These are phyloP conservation scores for Wickerhamomyces sp. DNA, from an alignment of 1,139 yeast genomes.

Conservation along the genomic window DNA sequence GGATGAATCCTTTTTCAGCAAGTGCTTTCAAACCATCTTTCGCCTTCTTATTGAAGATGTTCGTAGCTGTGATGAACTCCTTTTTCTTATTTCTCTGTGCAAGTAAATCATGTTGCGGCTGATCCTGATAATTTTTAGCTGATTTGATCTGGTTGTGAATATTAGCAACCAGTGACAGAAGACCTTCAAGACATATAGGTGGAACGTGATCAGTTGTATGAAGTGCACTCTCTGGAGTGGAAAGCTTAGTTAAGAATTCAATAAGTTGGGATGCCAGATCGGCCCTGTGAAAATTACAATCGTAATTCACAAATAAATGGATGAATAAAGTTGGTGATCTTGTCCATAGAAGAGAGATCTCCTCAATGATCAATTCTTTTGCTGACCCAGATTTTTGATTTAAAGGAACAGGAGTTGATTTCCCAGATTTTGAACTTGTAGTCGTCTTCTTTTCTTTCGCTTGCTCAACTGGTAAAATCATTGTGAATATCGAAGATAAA, in stretches of 20 bases:
- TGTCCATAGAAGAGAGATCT: conserved; percentile 78
- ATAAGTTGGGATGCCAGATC: conserved; percentile 71
- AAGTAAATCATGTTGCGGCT: conserved; percentile 15
- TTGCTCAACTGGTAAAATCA: conserved; percentile 39
- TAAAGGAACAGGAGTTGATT: conserved; percentile 20
- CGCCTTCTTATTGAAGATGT: conserved; percentile 72
- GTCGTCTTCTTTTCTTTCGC: conserved; percentile 11
- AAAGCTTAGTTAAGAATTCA: conserved; percentile 66
- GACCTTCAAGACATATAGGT: conserved; percentile 87
- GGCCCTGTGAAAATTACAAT: conserved; percentile 84
- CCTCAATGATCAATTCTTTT: conserved; percentile 81
- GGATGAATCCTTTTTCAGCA: conserved; percentile 59
- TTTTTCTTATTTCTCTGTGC: conserved; percentile 54
- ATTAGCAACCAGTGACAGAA: conserved; percentile 66
- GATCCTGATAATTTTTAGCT: conserved; percentile 12
- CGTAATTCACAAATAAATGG: conserved; percentile 73
- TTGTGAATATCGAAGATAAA: conserved; percentile 50
- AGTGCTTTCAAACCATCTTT: conserved; percentile 65
- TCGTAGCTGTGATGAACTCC: conserved; percentile 70
- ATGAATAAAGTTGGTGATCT: conserved; percentile 78
- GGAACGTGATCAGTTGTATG: conserved; percentile 85
- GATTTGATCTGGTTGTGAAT: conserved; percentile 52
- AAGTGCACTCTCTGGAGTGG: conserved; percentile 75
- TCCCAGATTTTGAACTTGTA: conserved; percentile 20
- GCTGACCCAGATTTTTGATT: conserved; percentile 38